Conservation (phyloP, 2,329 filamentous ascomycete genomes). For the Neoscytalidium dimidiatum region DNA sequence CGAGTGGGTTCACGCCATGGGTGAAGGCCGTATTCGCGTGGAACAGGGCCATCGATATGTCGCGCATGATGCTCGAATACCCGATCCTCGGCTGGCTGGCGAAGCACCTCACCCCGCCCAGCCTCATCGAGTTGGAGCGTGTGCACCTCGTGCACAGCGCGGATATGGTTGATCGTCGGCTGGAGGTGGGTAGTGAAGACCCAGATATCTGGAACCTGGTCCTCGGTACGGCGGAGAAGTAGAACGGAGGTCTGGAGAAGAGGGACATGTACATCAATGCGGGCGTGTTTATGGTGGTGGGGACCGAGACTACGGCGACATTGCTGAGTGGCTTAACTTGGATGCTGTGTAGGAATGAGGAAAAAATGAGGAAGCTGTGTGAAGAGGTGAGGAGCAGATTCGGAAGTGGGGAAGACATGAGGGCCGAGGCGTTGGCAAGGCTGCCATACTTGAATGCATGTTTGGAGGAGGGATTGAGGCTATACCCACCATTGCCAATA, state of each 20-base stretch:
- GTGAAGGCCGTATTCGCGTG: constrained; percentile 31
- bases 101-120: background rate
- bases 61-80: background rate
- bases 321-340: constrained; percentile 41
- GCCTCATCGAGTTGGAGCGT: background rate
- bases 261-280: constrained; percentile 41
- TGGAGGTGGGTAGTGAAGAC: constrained; percentile 25
- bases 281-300: constrained; percentile 43
- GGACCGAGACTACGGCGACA: constrained; percentile 49
- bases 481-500: background rate
- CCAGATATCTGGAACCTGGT: no score
- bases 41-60: constrained; percentile 20
- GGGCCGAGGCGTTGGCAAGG: background rate
- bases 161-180: constrained; percentile 26
- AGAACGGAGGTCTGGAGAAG: constrained; percentile 24
- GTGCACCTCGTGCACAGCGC: background rate
- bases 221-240: constrained; percentile 27
- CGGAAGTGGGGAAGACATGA: background rate
- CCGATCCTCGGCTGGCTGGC: background rate
- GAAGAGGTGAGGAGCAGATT: background rate
- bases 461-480: background rate
- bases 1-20: constrained; percentile 34
- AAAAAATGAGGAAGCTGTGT: background rate
- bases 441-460: background rate
- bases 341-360: constrained; percentile 23